Evolutionary conservation across 2,329 filamentous ascomycete genomes (phyloP).

Genomic region (Stemphylium lycopersici): DNA sequence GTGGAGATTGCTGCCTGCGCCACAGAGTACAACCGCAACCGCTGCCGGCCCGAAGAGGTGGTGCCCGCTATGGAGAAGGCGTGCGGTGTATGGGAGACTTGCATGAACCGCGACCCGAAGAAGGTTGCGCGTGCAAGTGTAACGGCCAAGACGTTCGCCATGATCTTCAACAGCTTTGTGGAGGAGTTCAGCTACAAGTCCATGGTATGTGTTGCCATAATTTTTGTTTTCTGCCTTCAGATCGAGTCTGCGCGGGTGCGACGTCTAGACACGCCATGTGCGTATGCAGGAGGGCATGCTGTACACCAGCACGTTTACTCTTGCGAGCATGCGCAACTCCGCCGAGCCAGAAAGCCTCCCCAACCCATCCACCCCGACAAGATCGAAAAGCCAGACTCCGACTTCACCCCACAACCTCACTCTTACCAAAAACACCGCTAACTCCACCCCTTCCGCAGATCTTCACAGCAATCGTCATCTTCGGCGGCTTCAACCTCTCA

Average conservation of each 20-base stretch:
- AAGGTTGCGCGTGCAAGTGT: constrained; percentile 80
- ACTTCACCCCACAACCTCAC: background rate
- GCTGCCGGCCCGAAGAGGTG: constrained; percentile 69
- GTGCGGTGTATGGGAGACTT: constrained; percentile 83
- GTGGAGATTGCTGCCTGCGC: constrained; percentile 76
- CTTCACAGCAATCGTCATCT: constrained; percentile 56
- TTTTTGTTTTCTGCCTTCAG: background rate
- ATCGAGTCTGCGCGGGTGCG: background rate
- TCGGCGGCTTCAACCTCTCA: constrained; percentile 61
- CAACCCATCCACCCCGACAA: background rate
- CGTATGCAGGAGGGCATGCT: background rate
- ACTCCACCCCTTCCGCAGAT: constrained; percentile 44
- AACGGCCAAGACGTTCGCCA: constrained; percentile 84
- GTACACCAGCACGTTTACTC: background rate
- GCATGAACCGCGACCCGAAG: constrained; percentile 83
- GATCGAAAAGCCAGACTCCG: background rate
- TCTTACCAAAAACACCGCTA: constrained; percentile 5
- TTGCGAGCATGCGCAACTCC: background rate
- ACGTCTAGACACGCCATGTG: background rate
- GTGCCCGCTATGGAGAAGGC: constrained; percentile 74
- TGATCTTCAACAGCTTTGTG: constrained; percentile 92
- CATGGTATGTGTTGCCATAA: constrained; percentile 58
- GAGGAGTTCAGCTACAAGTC: constrained; percentile 88
- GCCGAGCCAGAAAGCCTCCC: too few relatives aligned
- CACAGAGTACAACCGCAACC: constrained; percentile 75